These are phyloP conservation scores for Phytopythium mirpurense DNA, from an alignment of 352 stramenopile species.

Conservation along the genomic window DNA sequence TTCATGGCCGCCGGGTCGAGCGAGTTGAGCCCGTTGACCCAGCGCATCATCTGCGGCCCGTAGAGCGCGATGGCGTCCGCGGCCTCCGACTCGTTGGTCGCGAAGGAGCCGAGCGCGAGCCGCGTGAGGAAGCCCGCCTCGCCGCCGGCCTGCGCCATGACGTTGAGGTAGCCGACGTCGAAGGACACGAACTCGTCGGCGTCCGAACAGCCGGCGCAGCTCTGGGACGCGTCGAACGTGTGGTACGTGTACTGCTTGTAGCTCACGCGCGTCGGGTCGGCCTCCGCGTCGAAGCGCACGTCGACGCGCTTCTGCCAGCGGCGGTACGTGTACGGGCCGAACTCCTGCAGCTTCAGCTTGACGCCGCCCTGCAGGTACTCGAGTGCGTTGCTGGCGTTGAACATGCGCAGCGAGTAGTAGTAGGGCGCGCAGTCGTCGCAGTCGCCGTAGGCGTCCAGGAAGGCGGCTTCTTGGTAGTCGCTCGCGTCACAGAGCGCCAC, in stretches of 20 bases:
- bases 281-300: constrained; percentile 37
- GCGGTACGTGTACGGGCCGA: constrained; percentile 64
- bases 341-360: constrained; percentile 55
- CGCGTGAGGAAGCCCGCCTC: constrained; percentile 45
- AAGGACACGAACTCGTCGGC: constrained; percentile 39
- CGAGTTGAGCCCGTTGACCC: constrained; percentile 57
- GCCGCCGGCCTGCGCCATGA: constrained; percentile 52
- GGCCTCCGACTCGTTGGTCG: constrained; percentile 16
- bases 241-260: constrained; percentile 72
- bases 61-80: constrained; percentile 29
- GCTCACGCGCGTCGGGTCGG: constrained; percentile 33
- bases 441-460: constrained; percentile 45
- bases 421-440: constrained; percentile 51
- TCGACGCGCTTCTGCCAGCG: constrained; percentile 47
- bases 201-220: constrained; percentile 46
- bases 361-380: constrained; percentile 35
- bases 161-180: constrained; percentile 62
- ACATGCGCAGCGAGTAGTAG: constrained; percentile 41
- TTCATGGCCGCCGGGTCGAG: constrained; percentile 38
- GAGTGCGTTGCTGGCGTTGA: constrained; percentile 38
- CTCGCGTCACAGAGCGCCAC: constrained; percentile 35
- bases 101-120: constrained; percentile 52
- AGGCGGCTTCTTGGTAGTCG: constrained; percentile 27
- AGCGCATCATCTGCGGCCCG: constrained; percentile 62
- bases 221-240: constrained; percentile 34